Evolutionary conservation across 306 rosid species (phyloP), one percentile per base, ranked within the genome.

Genomic region (Malus asiatica): DNA sequence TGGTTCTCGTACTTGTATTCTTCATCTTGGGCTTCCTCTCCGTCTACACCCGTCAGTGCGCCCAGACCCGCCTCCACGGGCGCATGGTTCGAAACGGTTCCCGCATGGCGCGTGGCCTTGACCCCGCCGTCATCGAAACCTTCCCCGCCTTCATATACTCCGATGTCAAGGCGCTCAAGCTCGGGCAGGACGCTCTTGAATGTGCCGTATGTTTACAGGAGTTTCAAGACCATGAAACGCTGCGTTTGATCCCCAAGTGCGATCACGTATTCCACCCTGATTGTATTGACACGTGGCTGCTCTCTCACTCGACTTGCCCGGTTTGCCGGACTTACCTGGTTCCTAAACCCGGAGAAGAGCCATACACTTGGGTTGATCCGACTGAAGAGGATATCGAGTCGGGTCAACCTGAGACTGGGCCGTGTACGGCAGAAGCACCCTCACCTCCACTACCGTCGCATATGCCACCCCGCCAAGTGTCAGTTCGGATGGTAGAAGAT

Each of bases 151-250:
- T 95, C 53, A 83, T 88, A 0, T 95, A 90, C 86, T 89, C 97
- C 63, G 48, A 89, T 52, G 99, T 95, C 30, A 95, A 90, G 77
- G 87, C 78, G 0, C 90, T 77, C 4, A 87, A 90, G 73, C 80
- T 92, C 11, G 99, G 97, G 3, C 59, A 77, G 5, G 87, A 83
- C 44, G 23, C 97, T 15, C 85, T 95, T 5, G 97, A 92, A 76
- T 95, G 99, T 76, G 99, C 97, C n/a, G 97, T 95, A 15, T 95
- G 99, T 79, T 72, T 95, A 18, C 90, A 83, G 83, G 99, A 90
- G 59, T 95, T 95, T 57, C 81, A 89, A 42, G 93, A 84, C 46
- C 77, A 85, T 2, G 99, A 95, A 78, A 89, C 88, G 78, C 90
- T 95, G 89, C 99, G 99, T 84, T 89, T 95, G 71, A 83, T 95